These are phyloP conservation scores for Irpex sp. DNA, from an alignment of 1,284 basidiomycete species.

Conservation along the genomic window DNA sequence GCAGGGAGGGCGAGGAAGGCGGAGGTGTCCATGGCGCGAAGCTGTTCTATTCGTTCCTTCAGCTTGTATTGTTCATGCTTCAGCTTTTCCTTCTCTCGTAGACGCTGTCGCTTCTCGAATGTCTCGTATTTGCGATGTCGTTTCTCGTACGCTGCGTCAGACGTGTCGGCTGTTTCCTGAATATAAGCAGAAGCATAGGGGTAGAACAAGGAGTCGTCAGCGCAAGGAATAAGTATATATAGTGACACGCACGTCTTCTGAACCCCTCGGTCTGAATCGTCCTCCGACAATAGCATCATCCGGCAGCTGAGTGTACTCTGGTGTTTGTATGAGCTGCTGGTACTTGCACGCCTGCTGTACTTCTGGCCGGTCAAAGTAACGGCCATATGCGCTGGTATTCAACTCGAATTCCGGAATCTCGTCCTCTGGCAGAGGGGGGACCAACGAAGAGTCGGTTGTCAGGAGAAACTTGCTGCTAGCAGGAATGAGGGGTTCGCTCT, in stretches of 20 bases:
- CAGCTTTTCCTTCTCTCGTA: conserved; percentile 87
- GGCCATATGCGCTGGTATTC: conserved; percentile 55
- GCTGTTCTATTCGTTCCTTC: conserved; percentile 81
- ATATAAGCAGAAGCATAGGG: neutral
- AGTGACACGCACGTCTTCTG: conserved; percentile 56
- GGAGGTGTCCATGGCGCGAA: conserved; percentile 64
- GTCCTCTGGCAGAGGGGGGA: conserved; percentile 26
- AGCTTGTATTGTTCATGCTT: conserved; percentile 89
- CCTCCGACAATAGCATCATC: conserved; percentile 59
- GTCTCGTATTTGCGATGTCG: conserved; percentile 84
- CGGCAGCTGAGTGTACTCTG: conserved; percentile 53
- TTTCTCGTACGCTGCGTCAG: conserved; percentile 80
- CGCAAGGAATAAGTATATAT: conserved; percentile 11
- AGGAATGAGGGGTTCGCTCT: conserved; percentile 67
- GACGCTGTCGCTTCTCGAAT: conserved; percentile 78
- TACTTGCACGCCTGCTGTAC: conserved; percentile 64
- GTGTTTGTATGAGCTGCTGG: conserved; percentile 67
- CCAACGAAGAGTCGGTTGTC: conserved; percentile 57
- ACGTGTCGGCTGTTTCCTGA: conserved; percentile 65
- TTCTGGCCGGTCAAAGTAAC: conserved; percentile 74
- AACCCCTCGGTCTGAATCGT: conserved; percentile 57
- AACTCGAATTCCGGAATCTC: conserved; percentile 34
- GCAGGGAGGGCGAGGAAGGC: conserved; percentile 62
- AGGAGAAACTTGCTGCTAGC: conserved; percentile 58
- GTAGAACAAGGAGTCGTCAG: neutral